Evolutionary conservation across 1,284 basidiomycete genomes (phyloP).

Genomic region (Vanrija sp.): DNA sequence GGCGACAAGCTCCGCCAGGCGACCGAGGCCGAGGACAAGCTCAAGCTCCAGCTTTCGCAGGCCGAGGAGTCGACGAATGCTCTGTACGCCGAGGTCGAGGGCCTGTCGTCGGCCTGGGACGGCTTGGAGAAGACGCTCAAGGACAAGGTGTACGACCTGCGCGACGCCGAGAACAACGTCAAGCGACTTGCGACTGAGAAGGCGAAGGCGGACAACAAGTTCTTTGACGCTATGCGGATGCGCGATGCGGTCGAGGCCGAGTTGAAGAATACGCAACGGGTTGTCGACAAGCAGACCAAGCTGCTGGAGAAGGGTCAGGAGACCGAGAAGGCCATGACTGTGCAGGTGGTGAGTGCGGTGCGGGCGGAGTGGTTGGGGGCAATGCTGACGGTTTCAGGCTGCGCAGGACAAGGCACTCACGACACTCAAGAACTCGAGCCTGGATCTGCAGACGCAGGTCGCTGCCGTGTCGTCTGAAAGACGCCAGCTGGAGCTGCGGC

Average conservation of each 20-base stretch:
- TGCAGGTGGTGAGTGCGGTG: constrained; percentile 57
- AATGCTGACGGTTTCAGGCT: constrained; percentile 46
- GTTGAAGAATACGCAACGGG: constrained; percentile 62
- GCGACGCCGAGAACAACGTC: constrained; percentile 70
- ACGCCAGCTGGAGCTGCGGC: constrained; percentile 34
- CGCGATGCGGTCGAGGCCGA: constrained; percentile 80
- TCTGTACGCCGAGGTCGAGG: constrained; percentile 80
- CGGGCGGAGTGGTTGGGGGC: background rate
- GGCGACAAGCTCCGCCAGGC: constrained; percentile 59
- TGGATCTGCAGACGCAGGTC: constrained; percentile 49
- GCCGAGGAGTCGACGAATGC: constrained; percentile 60
- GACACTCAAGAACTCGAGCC: constrained; percentile 50
- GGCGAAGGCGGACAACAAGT: constrained; percentile 95
- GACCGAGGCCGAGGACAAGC: constrained; percentile 59
- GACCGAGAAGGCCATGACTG: constrained; percentile 58
- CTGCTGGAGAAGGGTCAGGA: constrained; percentile 68
- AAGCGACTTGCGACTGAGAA: constrained; percentile 64
- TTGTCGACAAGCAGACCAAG: constrained; percentile 72
- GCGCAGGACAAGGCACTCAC: constrained; percentile 55
- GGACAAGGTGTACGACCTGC: constrained; percentile 77
- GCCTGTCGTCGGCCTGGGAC: constrained; percentile 82
- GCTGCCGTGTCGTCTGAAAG: constrained; percentile 46
- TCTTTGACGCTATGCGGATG: constrained; percentile 81
- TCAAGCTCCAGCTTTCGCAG: constrained; percentile 53
- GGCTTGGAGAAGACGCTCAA: constrained; percentile 75